Base-by-base conservation (phyloP, 2,329 filamentous ascomycete species). In the Juglanconis sp. region DNA sequence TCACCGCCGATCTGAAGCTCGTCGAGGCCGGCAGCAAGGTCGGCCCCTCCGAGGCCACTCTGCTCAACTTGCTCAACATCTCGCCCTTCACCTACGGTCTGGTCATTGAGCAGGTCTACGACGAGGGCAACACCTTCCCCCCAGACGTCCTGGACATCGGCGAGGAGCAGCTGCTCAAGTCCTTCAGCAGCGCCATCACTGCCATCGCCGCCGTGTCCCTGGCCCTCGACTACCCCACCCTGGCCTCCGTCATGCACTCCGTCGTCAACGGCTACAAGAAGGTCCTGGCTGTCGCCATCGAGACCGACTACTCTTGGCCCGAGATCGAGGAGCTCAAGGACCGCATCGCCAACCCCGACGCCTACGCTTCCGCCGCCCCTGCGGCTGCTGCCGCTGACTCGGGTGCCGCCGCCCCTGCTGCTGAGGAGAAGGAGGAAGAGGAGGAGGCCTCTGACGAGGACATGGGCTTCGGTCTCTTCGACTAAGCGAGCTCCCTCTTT, bases 1-100 rank as follows among this genome's bases (percentile, higher is more conserved):
- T 99, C 77, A 97, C 93, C 67, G 85, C 88, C 73, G 95, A 99
- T 77, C 86, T 99, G 73, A 98, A 97, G 91, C 91, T 99, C 79
- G 90, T 98, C 75, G 92, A 96, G 85, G 87, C 91, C 68, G 88
- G 88, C 71, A 84, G 60, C 85, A 98, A 96, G 87, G 96, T 99
- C 85, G 95, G 96, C 80, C 89, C 95, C 76, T 99, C 95, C 77
- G 95, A 99, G 87, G 95, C 95, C 70, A 96, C 94, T 75, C 87
- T 99, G 70, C 89, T 99, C 74, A 99, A 99, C 91, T 91, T 99
- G 94, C 83, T 99, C 78, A 98, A 97, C 89, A 99, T 99, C 86
- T 98, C 95, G 70, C 93, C 93, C 79, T 97, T 97, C 87, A 96
- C 93, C 77, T 99, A 98, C 84, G 95, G 95, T 84, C 96, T 99